Evolutionary conservation across 1,139 yeast species (phyloP), one percentile per base, ranked within the genome.

Genomic region (Candida tetrigidarum): DNA sequence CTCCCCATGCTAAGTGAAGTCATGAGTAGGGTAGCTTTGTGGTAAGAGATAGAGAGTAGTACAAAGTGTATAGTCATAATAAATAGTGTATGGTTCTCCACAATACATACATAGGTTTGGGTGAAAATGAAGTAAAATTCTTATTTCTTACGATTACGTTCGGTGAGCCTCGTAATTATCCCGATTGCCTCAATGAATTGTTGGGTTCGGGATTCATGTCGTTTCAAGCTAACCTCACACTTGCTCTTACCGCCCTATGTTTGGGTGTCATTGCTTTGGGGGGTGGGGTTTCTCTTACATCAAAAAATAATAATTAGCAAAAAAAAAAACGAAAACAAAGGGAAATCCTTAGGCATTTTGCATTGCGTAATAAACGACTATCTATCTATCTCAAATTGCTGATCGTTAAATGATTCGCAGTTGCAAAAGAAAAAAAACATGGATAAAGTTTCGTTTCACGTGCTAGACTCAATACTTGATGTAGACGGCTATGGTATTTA

Each of bases 91-190:
- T n/a, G n/a, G n/a, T n/a, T n/a, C n/a, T n/a, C n/a, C n/a, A n/a
- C n/a, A n/a, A n/a, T n/a, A n/a, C n/a, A n/a, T n/a, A n/a, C n/a
- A n/a, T n/a, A n/a, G n/a, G n/a, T n/a, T n/a, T n/a, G n/a, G n/a
- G n/a, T n/a, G n/a, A n/a, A n/a, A n/a, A n/a, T 29, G 19, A 29
- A 32, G 20, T 7, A 14, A 34, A 34, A 34, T 34, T 34, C 37
- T 22, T 9, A 22, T 12, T 34, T 34, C 19, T 34, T 22, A 22
- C 37, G 28, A 22, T 34, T 14, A 22, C 37, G 1, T 12, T 34
- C 37, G 37, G 37, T n/a, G 37, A 34, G 28, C 18, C 8, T 34
- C 37, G 37, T 34, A 34, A 22, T 34, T 32, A 16, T 16, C 35
- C 14, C 7, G 9, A 32, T 32, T 5, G 11, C 14, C 9, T 16